Conservation (phyloP, 352 stramenopile genomes). For the Globisporangium barbulae region DNA sequence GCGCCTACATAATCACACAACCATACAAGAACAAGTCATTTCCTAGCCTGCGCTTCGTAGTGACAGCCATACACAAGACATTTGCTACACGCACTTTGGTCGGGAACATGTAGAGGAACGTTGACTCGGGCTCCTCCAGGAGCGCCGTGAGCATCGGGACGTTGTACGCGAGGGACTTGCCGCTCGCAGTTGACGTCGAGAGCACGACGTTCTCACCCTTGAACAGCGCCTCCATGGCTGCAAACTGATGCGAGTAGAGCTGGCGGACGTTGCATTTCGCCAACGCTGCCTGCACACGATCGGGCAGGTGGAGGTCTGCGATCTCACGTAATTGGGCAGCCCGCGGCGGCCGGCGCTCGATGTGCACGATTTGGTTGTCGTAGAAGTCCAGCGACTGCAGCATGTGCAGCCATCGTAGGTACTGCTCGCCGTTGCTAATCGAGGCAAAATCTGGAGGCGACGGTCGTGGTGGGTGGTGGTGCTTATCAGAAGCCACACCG, state of each 20-base stretch:
- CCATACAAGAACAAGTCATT: neutral
- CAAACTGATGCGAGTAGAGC: conserved; percentile 92
- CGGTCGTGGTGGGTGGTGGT: neutral
- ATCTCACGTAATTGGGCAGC: conserved; percentile 41
- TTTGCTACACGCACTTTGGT: conserved; percentile 83
- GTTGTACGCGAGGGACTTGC: conserved; percentile 97
- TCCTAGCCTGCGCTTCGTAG: neutral
- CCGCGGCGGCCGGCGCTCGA: conserved; percentile 52
- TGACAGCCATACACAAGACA: neutral
- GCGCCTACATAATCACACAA: conserved; percentile 37
- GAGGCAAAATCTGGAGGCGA: neutral
- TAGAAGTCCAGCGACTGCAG: conserved; percentile 58
- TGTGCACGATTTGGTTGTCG: conserved; percentile 73
- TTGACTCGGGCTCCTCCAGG: conserved; percentile 47
- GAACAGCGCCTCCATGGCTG: conserved; percentile 85
- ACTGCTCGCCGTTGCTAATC: conserved; percentile 4
- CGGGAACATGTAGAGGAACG: conserved; percentile 95
- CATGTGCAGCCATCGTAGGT: conserved; percentile 43
- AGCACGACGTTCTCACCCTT: conserved; percentile 91
- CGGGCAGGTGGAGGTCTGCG: conserved; percentile 32
- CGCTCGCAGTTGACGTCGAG: conserved; percentile 95
- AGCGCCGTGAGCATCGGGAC: conserved; percentile 89
- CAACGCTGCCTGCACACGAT: conserved; percentile 38
- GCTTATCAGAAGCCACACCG: neutral
- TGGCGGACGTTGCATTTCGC: conserved; percentile 44